A percentile compares a stretch with the other conserved stretches of the same genome.
These are phyloP conservation scores for Neurospora cerealis DNA, from an alignment of 495 filamentous ascomycete species.

Conservation along the genomic window DNA sequence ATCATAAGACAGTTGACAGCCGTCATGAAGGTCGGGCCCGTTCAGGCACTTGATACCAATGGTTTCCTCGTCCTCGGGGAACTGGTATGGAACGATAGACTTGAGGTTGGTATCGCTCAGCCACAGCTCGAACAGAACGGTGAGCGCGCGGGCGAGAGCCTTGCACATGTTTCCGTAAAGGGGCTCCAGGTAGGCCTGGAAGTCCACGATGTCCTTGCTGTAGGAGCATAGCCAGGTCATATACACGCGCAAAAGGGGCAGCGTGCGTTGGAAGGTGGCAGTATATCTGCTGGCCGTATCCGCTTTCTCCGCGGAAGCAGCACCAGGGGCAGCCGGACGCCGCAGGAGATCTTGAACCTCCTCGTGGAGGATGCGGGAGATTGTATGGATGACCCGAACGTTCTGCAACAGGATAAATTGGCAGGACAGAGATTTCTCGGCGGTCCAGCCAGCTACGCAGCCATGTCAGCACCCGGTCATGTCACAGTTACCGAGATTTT, in stretches of 20 bases:
- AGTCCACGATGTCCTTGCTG: conserved; percentile 25
- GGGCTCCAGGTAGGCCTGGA: conserved; percentile 31
- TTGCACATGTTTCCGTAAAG: conserved; percentile 30
- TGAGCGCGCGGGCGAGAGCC: conserved; percentile 25
- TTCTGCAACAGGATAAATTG: conserved; percentile 74
- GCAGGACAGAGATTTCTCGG: conserved; percentile 42
- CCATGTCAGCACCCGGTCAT: conserved; percentile 12
- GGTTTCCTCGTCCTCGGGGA: conserved; percentile 33
- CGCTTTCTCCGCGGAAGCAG: neutral
- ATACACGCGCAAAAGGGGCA: conserved; percentile 34
- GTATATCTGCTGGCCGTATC: conserved; percentile 15
- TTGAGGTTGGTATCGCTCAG: conserved; percentile 13
- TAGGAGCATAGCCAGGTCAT: conserved; percentile 34
- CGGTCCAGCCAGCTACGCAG: conserved; percentile 24
- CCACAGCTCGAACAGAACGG: conserved; percentile 23
- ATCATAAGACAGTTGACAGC: conserved; percentile 21
- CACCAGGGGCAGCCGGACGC: neutral
- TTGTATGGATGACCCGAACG: conserved; percentile 64
- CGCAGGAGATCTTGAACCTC: conserved; percentile 15
- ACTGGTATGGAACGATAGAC: conserved; percentile 20
- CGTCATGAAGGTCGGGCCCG: conserved; percentile 14
- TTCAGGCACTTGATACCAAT: conserved; percentile 34
- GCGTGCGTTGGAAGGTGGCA: conserved; percentile 10
- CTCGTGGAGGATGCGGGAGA: conserved; percentile 57
- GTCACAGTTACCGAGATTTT: neutral